Evolutionary conservation across 2,329 filamentous ascomycete species (phyloP).

Genomic region (Fusarium paranaense): DNA sequence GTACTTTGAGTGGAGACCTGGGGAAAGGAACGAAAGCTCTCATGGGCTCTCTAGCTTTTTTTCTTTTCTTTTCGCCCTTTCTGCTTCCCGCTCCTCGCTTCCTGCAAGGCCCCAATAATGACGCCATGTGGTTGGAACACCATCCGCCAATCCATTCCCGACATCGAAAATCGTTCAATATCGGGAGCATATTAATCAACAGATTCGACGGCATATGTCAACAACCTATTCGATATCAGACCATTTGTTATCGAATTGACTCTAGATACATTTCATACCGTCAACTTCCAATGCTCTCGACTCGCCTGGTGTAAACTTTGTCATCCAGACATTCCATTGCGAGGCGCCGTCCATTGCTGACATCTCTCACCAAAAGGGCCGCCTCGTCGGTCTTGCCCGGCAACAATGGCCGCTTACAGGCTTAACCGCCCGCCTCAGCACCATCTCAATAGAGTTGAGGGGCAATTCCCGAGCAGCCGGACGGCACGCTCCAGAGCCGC

Average conservation of each 20-base stretch:
- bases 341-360: neutral
- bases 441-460: neutral
- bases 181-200: slow-evolving; percentile 6
- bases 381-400: slow-evolving; percentile 7
- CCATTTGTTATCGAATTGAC: neutral
- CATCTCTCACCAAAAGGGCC: neutral
- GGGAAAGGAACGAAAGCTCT: neutral
- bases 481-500: neutral
- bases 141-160: slow-evolving; percentile 25
- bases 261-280: neutral
- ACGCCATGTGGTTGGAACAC: slow-evolving; percentile 27
- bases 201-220: slow-evolving; percentile 2
- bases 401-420: slow-evolving; percentile 15
- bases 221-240: neutral
- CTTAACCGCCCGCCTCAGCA: neutral
- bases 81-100: slow-evolving; percentile 15
- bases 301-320: slow-evolving; percentile 6
- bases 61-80: neutral
- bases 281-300: neutral
- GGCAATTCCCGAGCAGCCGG: slow-evolving; percentile 4
- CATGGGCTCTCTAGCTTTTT: neutral
- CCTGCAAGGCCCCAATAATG: slow-evolving; percentile 24
- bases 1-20: slow-evolving; percentile 26
- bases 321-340: slow-evolving; percentile 23
- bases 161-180: slow-evolving; percentile 22